These are phyloP conservation scores for Phoma sp. DNA, from an alignment of 2,329 filamentous ascomycete species.

Conservation along the genomic window DNA sequence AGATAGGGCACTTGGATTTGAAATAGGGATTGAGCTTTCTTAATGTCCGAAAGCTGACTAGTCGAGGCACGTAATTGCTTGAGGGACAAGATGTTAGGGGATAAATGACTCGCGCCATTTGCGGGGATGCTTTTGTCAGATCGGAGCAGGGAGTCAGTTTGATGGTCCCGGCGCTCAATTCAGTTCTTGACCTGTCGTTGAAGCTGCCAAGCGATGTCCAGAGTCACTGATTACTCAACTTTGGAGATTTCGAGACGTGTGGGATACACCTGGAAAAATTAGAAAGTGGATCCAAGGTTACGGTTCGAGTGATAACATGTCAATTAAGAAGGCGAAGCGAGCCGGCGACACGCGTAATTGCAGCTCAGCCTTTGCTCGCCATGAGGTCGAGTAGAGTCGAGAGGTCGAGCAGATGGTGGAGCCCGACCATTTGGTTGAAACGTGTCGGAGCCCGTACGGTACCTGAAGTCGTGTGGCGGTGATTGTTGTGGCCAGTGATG, in stretches of 20 bases:
- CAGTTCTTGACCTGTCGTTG: background rate
- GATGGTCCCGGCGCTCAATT: conserved; percentile 15
- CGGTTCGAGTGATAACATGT: background rate
- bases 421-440: background rate
- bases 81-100: conserved; percentile 3
- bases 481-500: background rate
- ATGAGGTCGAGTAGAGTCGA: background rate
- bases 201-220: background rate
- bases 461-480: background rate
- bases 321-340: background rate
- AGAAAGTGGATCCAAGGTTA: background rate
- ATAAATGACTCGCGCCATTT: conserved; percentile 15
- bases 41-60: background rate
- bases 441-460: background rate
- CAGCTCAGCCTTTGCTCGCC: conserved; percentile 4
- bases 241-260: background rate
- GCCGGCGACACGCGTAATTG: background rate
- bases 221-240: too few species aligned
- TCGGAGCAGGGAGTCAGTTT: conserved; percentile 24
- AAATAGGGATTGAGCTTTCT: background rate
- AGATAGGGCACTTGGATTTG: background rate
- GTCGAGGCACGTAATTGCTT: background rate
- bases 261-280: background rate
- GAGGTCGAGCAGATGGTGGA: background rate
- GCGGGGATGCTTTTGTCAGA: conserved; percentile 14